phyloP scores from a whole-genome alignment of 176 grass and related monocot genomes.

The Secale cereale region DNA sequence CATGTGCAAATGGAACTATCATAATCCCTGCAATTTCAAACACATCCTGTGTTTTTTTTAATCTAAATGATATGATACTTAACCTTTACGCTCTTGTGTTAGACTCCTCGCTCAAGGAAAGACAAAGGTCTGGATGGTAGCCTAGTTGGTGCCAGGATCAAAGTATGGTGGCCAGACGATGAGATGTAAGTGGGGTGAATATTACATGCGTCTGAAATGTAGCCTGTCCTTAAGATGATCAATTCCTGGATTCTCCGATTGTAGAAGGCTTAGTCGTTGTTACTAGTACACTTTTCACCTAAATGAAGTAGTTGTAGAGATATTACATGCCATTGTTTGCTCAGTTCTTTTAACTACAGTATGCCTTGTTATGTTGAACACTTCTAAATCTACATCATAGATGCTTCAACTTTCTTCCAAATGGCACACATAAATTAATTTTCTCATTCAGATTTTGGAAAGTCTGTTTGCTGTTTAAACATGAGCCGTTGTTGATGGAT shows the following conservation, averaged over 20 bases:
- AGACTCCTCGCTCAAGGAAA: slow-evolving; percentile 59
- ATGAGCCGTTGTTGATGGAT: neutral
- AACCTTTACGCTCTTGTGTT: slow-evolving; percentile 13
- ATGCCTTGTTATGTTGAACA: neutral
- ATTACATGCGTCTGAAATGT: neutral
- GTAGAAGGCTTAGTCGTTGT: neutral
- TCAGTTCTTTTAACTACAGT: neutral
- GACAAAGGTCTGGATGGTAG: slow-evolving; percentile 55
- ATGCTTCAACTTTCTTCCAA: neutral
- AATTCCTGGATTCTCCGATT: neutral
- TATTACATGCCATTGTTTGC: neutral
- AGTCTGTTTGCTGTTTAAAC: neutral
- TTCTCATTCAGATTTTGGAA: neutral
- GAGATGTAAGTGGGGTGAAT: slow-evolving; percentile 57
- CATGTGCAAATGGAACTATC: neutral
- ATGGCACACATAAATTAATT: neutral
- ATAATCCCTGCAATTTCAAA: neutral
- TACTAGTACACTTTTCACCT: neutral
- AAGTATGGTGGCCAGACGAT: slow-evolving; percentile 99
- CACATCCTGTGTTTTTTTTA: neutral
- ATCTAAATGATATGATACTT: slow-evolving; percentile 10
- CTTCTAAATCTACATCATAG: neutral
- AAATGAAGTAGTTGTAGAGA: neutral
- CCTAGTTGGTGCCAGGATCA: slow-evolving; percentile 67
- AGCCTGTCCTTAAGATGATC: neutral